A percentile compares a stretch with the other conserved stretches of the same genome.
Conservation (phyloP, 164 flowering plant species). For the Magnolia changhungtana region DNA sequence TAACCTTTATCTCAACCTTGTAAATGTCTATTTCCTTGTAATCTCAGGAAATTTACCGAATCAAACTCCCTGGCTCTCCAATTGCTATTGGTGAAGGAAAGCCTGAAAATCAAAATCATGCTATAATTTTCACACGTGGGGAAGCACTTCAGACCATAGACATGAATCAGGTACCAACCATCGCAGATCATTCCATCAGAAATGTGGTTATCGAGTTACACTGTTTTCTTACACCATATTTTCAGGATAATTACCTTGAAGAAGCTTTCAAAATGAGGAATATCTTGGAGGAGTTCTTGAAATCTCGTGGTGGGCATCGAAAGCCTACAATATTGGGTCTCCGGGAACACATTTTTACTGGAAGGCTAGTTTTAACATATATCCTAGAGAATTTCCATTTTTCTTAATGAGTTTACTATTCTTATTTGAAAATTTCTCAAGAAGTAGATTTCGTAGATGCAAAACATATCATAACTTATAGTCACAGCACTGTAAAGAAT, state of each 20-base stretch:
- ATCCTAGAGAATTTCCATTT: conserved; percentile 1
- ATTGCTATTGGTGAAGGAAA: conserved; percentile 92
- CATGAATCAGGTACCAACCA: conserved; percentile 58
- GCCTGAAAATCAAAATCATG: conserved; percentile 99
- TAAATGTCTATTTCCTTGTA: conserved; percentile 1
- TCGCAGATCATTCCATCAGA: neutral
- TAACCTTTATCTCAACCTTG: neutral
- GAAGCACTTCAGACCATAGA: conserved; percentile 97
- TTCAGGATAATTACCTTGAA: conserved; percentile 45
- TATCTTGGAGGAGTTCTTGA: conserved; percentile 28
- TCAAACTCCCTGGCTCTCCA: conserved; percentile 94
- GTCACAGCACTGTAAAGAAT: neutral
- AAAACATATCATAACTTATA: neutral
- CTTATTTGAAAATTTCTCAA: neutral
- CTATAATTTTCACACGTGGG: conserved; percentile 94
- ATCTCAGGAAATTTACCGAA: conserved; percentile 85
- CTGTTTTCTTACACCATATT: neutral
- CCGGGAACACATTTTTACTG: conserved; percentile 43
- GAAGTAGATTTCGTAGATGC: neutral
- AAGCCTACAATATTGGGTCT: conserved; percentile 42
- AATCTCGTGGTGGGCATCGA: conserved; percentile 18
- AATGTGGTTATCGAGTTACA: neutral
- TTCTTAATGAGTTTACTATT: neutral
- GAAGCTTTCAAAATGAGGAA: conserved; percentile 50
- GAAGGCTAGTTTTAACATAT: conserved; percentile 31